Conservation (phyloP, 139 green algal genomes). For the Edaphochlamys debaryana region DNA sequence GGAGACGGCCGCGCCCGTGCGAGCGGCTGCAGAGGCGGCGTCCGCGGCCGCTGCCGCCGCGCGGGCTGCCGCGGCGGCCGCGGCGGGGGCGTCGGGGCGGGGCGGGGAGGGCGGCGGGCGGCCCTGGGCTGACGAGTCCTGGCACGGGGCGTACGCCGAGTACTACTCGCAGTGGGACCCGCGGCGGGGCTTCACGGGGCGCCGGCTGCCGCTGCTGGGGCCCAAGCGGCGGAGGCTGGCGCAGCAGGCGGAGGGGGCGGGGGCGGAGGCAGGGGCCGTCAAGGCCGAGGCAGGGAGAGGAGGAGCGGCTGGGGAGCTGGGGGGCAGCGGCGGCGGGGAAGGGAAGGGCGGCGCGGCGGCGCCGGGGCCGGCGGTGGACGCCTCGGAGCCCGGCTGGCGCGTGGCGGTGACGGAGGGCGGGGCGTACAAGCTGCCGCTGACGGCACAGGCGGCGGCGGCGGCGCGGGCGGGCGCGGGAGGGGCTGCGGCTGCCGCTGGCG, state of each 20-base stretch:
- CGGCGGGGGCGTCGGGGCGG: background rate
- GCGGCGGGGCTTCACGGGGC: slow-evolving; percentile 23
- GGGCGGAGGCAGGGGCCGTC: too few relatives aligned
- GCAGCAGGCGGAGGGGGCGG: slow-evolving; percentile 2
- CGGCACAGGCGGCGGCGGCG: background rate
- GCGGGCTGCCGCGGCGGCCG: background rate
- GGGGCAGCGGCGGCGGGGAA: background rate
- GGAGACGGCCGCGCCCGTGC: slow-evolving; percentile 10
- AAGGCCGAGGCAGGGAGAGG: too few relatives aligned
- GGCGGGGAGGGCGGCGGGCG: background rate
- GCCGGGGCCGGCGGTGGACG: background rate
- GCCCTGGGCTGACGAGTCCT: background rate
- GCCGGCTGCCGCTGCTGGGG: slow-evolving; percentile 10
- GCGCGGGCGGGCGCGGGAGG: slow-evolving; percentile 6
- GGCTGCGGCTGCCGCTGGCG: too few relatives aligned
- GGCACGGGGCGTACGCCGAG: slow-evolving; percentile 4
- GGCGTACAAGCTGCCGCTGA: background rate
- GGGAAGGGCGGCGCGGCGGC: background rate
- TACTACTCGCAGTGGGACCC: slow-evolving; percentile 34
- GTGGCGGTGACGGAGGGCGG: background rate
- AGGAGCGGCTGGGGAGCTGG: background rate
- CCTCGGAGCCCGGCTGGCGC: slow-evolving; percentile 13
- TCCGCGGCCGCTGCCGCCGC: background rate
- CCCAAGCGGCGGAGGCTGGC: slow-evolving; percentile 17
- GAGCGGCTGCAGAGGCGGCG: background rate